phyloP scores from a whole-genome alignment of 495 filamentous ascomycete species.

The Collariella sp. region DNA sequence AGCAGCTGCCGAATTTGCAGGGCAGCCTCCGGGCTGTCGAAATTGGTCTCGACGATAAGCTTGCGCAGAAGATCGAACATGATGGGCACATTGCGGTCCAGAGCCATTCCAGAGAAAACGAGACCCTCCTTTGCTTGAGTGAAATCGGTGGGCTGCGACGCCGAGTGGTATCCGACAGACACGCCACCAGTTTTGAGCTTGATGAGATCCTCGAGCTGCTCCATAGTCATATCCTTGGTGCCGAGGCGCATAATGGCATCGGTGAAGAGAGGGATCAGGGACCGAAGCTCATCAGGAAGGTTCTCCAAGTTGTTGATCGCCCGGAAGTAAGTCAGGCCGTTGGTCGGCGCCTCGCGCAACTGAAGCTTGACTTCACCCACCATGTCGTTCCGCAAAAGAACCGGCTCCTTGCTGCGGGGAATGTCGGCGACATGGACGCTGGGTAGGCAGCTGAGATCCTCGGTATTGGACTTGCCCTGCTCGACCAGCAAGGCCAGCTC shows the following conservation, averaged over 20 bases:
- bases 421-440: constrained; percentile 84
- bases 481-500: constrained; percentile 75
- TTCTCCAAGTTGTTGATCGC: constrained; percentile 71
- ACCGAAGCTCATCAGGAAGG: constrained; percentile 75
- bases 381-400: constrained; percentile 58
- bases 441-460: constrained; percentile 81
- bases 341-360: constrained; percentile 87
- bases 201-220: constrained; percentile 88
- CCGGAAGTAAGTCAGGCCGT: constrained; percentile 92
- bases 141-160: constrained; percentile 64
- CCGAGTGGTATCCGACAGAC: constrained; percentile 65
- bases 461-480: constrained; percentile 70
- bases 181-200: constrained; percentile 96
- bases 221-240: constrained; percentile 80
- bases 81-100: constrained; percentile 78
- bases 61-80: constrained; percentile 84
- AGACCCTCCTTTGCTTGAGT: constrained; percentile 68
- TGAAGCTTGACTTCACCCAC: constrained; percentile 64
- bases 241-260: constrained; percentile 89
- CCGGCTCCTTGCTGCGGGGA: constrained; percentile 62
- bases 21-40: constrained; percentile 70
- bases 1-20: constrained; percentile 76
- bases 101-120: constrained; percentile 68
- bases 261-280: constrained; percentile 82
- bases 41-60: constrained; percentile 78